Conservation (phyloP, 2,329 filamentous ascomycete genomes). For the Aspergillus quadrilineatus region DNA sequence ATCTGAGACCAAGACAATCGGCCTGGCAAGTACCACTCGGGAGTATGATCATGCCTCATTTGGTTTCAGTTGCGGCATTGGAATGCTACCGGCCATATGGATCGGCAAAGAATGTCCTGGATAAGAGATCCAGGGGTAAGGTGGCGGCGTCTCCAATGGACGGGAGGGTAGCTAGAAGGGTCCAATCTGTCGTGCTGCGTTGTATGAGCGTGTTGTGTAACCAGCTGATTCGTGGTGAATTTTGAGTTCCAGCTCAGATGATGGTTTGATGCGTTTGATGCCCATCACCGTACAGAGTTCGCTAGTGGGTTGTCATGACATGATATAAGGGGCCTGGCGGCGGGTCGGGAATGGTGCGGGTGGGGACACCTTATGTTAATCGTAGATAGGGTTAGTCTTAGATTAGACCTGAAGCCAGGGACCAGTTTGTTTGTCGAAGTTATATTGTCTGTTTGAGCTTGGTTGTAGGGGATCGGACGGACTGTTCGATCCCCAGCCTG, state of each 20-base stretch:
- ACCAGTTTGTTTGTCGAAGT: not conserved
- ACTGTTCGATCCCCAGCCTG: too few species aligned
- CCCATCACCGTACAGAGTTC: not conserved
- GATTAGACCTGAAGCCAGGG: not conserved
- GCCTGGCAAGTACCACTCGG: not conserved
- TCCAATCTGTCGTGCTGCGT: conserved; percentile 13
- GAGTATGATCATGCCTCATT: not conserved
- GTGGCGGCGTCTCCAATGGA: not conserved
- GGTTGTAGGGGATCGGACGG: not conserved
- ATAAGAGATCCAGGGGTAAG: conserved; percentile 4
- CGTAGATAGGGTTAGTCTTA: conserved; percentile 2
- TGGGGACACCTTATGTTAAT: conserved; percentile 7
- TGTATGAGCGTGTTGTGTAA: conserved; percentile 15
- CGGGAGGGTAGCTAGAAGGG: conserved; percentile 7
- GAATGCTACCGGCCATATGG: not conserved
- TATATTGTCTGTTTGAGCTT: not conserved
- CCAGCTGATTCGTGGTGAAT: not conserved
- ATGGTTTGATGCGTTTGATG: too few species aligned
- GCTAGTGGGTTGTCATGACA: not conserved
- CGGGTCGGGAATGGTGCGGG: not conserved
- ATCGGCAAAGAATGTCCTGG: conserved; percentile 1
- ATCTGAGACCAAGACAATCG: not conserved
- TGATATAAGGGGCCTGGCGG: not conserved
- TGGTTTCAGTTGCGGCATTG: conserved; percentile 4
- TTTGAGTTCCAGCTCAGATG: not conserved